Percentiles rank a stretch among this genome's conserved stretches.
phyloP scores from a whole-genome alignment of 805 yeast genomes.

The Candida hungchunana region DNA sequence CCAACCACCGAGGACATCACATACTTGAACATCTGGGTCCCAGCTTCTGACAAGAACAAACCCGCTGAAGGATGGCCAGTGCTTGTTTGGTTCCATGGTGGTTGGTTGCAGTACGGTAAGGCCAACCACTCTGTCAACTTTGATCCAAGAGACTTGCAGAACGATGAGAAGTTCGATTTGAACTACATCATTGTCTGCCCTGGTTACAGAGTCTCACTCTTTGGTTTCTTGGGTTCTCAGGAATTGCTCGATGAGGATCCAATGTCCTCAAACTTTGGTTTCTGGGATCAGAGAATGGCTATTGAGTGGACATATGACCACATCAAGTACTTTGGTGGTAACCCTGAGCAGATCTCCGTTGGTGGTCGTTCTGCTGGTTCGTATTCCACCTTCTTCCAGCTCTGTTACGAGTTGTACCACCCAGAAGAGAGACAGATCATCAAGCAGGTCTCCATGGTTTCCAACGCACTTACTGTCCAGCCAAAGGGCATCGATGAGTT shows the following conservation, averaged over 20 bases:
- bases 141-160: slow-evolving; percentile 14
- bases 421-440: slow-evolving; percentile 36
- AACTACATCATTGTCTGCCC: slow-evolving; percentile 31
- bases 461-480: slow-evolving; percentile 35
- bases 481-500: slow-evolving; percentile 34
- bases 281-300: slow-evolving; percentile 43
- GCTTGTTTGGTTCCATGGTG: slow-evolving; percentile 40
- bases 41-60: slow-evolving; percentile 26
- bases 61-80: slow-evolving; percentile 41
- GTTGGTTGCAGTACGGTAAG: slow-evolving; percentile 34
- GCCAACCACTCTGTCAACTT: slow-evolving; percentile 17
- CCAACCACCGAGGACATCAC: slow-evolving; percentile 32
- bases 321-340: slow-evolving; percentile 44
- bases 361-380: slow-evolving; percentile 49
- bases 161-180: slow-evolving; percentile 29
- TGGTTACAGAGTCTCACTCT: slow-evolving; percentile 38
- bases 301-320: slow-evolving; percentile 42
- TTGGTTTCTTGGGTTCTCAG: slow-evolving; percentile 33
- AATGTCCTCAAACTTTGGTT: slow-evolving; percentile 23
- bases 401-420: slow-evolving; percentile 39
- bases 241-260: slow-evolving; percentile 26
- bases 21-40: slow-evolving; percentile 37
- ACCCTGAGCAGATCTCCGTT: slow-evolving; percentile 38
- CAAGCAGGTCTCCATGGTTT: slow-evolving; percentile 32
- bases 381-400: slow-evolving; percentile 38